Conservation (phyloP, 768 basidiomycete genomes). For the Naganishia randhawae region DNA sequence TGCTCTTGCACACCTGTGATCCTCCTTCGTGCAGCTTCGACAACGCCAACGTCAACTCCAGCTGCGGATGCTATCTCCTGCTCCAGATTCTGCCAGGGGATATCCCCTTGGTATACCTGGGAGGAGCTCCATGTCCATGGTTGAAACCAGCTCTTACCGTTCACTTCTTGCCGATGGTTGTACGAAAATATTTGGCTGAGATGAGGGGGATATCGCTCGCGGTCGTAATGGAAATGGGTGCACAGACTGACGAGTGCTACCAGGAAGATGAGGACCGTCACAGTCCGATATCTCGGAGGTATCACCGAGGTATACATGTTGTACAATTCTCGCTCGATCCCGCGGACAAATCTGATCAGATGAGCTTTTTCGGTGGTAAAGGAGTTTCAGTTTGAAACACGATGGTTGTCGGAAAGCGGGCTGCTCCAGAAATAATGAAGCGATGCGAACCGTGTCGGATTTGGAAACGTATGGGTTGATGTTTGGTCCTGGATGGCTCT, state of each 20-base stretch:
- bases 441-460: too few relatives aligned
- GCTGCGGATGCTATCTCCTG: not conserved
- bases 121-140: constrained; percentile 1
- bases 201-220: not conserved
- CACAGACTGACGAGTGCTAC: not conserved
- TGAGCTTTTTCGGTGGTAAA: too few relatives aligned
- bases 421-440: too few relatives aligned
- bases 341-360: not conserved
- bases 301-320: constrained; percentile 16
- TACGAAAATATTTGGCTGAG: not conserved
- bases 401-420: too few relatives aligned
- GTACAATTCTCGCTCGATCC: not conserved
- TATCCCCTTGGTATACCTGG: not conserved
- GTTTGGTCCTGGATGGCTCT: too few relatives aligned
- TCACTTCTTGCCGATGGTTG: not conserved
- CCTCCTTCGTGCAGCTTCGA: constrained; percentile 12
- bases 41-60: not conserved
- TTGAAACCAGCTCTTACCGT: not conserved
- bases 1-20: constrained; percentile 5
- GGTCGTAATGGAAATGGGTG: constrained; percentile 1
- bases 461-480: too few relatives aligned
- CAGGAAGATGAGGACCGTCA: not conserved
- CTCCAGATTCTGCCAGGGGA: not conserved
- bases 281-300: not conserved
- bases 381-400: constrained; percentile 1